phyloP scores from a whole-genome alignment of 306 rosid species.

The Mimosa bimucronata region DNA sequence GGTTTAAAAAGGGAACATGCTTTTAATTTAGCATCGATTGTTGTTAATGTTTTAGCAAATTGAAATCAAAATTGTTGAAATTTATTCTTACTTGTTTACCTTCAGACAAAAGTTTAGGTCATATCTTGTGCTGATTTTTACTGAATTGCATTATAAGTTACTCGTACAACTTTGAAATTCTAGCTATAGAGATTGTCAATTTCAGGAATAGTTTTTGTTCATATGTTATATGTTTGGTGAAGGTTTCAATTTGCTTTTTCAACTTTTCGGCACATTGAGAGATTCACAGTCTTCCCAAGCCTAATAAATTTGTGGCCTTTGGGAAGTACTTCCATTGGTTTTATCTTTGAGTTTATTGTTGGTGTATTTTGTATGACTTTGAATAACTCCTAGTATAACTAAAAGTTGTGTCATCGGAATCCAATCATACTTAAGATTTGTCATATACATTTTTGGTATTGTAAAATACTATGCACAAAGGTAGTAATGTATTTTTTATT shows the following conservation, averaged over 20 bases:
- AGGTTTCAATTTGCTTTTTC: not conserved
- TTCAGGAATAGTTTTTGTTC: constrained; percentile 17
- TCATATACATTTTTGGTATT: not conserved
- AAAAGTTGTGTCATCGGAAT: not conserved
- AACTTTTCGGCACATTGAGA: not conserved
- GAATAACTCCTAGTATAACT: not conserved
- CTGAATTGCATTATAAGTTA: constrained; percentile 3
- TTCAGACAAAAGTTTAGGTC: not conserved
- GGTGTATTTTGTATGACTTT: not conserved
- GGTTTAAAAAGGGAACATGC: not conserved
- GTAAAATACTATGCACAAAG: not conserved
- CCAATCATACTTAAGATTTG: not conserved
- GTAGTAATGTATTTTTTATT: not conserved
- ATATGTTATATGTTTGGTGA: not conserved
- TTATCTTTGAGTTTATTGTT: too few relatives aligned
- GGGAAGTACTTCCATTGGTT: not conserved
- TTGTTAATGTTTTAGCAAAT: constrained; percentile 2
- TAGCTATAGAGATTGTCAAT: not conserved
- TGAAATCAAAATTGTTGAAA: constrained; percentile 1
- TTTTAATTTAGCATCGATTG: not conserved
- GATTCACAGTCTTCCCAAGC: not conserved
- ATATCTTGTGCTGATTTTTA: not conserved
- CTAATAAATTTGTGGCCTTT: not conserved
- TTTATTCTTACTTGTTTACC: not conserved
- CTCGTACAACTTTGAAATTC: not conserved